Evolutionary conservation across 2,329 filamentous ascomycete species (phyloP), one percentile per base, ranked within the genome.

Genomic region (Fusarium staphyleae): DNA sequence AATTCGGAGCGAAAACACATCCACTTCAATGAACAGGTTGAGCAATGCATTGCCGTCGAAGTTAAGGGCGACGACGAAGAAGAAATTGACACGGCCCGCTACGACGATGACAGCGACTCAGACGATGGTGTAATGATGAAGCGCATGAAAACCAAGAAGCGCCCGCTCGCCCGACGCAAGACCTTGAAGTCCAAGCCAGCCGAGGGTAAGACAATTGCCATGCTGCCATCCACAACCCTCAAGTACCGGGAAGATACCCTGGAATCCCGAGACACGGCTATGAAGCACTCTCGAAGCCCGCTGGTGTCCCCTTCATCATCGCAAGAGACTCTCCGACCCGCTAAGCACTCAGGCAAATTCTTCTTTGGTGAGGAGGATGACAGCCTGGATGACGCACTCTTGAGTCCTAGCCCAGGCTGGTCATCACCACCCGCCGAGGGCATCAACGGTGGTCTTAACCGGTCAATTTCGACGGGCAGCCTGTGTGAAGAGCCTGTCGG

Each of bases 11-110:
- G 86, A 67, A 92, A 87, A 55, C 93, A 96, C 71, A 98, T 99
- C 62, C 91, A 96, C 69, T 99, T 99, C 73, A 95, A 97, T 70
- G 90, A 97, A 69, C 90, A 93, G 75, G 95, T 99, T 3, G 88
- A 93, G 71, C 93, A 98, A 71, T 97, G 93, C 71, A 97, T 97
- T 61, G 95, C 95, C 7, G 85, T 99, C 26, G 93, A 98, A 28
- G 82, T 86, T 65, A 96, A 96, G 75, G 86, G 90, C 60, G 87
- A 88, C 18, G 86, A 89, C 22, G 86, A 91, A 46, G 86, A 93
- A 40, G 86, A 89, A 10, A 81, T 88, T 11, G 82, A 86, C 18
- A 74, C 80, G 4, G 81, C 82, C 29, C 65, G 54, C 4, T 79
- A 75, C 52, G 78, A 78, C 34, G 82, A 85, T 46, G 84, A 87